Evolutionary conservation across 129 eudicot genomes (phyloP).

Genomic region (Tanacetum coccineum): DNA sequence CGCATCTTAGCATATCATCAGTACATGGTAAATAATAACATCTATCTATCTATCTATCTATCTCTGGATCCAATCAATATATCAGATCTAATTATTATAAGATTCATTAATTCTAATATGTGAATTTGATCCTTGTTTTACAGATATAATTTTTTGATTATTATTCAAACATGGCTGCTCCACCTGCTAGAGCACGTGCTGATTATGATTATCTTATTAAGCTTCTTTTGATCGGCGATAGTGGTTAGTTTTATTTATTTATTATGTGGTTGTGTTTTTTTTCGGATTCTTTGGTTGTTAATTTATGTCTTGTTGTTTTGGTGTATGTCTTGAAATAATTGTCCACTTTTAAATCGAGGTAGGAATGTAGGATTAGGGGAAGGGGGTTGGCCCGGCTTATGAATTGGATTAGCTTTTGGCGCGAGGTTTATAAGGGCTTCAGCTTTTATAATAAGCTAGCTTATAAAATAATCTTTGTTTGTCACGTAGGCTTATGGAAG

Average conservation of each 20-base stretch:
- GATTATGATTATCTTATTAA: conserved; percentile 83
- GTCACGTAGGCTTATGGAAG: too few species aligned
- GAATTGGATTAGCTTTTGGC: too few species aligned
- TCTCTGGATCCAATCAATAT: conserved; percentile 21
- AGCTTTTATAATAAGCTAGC: too few species aligned
- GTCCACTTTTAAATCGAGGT: too few species aligned
- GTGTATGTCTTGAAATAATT: too few species aligned
- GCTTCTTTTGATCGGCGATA: conserved; percentile 82
- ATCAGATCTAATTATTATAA: conserved; percentile 21
- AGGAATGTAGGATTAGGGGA: too few species aligned
- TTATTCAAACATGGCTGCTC: conserved; percentile 64
- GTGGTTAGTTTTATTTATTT: conserved; percentile 35
- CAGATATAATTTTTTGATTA: conserved; percentile 26
- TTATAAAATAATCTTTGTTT: too few species aligned
- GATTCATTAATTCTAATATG: conserved; percentile 11
- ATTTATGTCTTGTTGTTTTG: conserved; percentile 17
- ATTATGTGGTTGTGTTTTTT: neutral
- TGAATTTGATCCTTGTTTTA: conserved; percentile 12
- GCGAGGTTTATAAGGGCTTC: too few species aligned
- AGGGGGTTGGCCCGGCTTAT: too few species aligned
- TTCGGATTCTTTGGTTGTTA: conserved; percentile 16
- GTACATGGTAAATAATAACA: conserved; percentile 2
- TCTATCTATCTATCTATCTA: too few species aligned
- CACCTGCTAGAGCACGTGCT: conserved; percentile 77
- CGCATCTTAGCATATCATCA: conserved; percentile 28